Evolutionary conservation across 2,329 filamentous ascomycete species (phyloP), one percentile per base, ranked within the genome.

Genomic region (Aspergillus persii): DNA sequence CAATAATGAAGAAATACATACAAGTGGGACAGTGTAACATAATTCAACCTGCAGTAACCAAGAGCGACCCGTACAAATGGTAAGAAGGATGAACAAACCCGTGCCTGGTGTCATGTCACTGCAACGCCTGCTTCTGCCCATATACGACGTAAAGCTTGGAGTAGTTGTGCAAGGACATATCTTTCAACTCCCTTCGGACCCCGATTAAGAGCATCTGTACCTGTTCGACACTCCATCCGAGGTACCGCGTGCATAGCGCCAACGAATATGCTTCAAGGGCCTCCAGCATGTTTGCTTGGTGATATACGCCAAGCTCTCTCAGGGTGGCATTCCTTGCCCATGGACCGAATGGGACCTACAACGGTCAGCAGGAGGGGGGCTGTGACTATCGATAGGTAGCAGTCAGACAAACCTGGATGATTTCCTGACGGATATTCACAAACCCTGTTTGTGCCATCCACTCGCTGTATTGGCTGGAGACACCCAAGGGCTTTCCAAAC

Each of bases 361-460:
- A 4, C n/a, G 7, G 50, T 54, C 41, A 54, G 47, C 44, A 30
- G 7, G 3, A 6, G 23, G 44, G 2, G 44, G 15, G 26, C 4
- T 8, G 9, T 27, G 18, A 47, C 18, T 8, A 47, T 41, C 5
- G 7, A 15, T 41, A 8, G 18, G 50, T 3, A 56, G 44, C 9
- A 44, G 50, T 54, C 41, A 27, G 15, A 54, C 54, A 33, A 8
- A 83, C 71, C 65, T 82, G 81, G 64, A 76, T 81, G 5, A 80
- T 65, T 2, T 76, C 71, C 65, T 84, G 79, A 0, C 71, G 71
- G 0, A 87, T 79, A 56, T 85, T 78, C 49, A 76, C 72, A 61
- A 86, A 86, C 0, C 85, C 85, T 0, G 79, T 82, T 11, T 81
- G 80, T 3, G 73, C 70, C 64, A 86, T 75, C 56, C 79, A 76